Conservation (phyloP, 2,329 filamentous ascomycete species). For the Fusarium sp. region DNA sequence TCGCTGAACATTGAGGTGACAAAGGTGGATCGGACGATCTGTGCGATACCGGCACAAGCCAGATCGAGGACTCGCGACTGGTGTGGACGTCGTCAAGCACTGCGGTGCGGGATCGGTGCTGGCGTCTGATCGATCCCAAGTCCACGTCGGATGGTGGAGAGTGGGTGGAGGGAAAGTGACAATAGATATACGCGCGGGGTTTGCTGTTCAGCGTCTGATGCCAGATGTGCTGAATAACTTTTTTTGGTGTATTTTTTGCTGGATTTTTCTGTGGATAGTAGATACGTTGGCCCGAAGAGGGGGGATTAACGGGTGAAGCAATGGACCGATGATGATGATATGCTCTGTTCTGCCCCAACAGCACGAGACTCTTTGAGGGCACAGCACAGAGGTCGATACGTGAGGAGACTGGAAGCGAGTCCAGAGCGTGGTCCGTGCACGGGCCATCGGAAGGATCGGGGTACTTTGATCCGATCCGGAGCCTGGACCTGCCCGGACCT, state of each 20-base stretch:
- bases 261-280: background rate
- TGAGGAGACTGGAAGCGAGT: conserved; percentile 22
- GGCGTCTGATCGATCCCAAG: conserved; percentile 23
- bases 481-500: background rate
- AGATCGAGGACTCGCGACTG: background rate
- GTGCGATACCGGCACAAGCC: conserved; percentile 1
- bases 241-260: background rate
- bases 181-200: conserved; percentile 24
- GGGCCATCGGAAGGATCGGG: conserved; percentile 33
- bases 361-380: conserved; percentile 18
- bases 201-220: background rate
- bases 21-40: background rate
- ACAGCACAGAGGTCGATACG: conserved; percentile 19
- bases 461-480: conserved; percentile 38
- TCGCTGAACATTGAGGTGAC: conserved; percentile 35
- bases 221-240: background rate
- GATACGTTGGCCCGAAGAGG: conserved; percentile 8
- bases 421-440: conserved; percentile 34
- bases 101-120: conserved; percentile 22
- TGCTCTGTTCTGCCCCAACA: conserved; percentile 27
- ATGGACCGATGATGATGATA: conserved; percentile 20
- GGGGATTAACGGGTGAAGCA: conserved; percentile 20
- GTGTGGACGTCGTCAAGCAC: conserved; percentile 9
- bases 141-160: conserved; percentile 34
- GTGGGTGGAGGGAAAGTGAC: conserved; percentile 22